phyloP scores from a whole-genome alignment of 768 basidiomycete genomes.

The Clathrus columnatus region DNA sequence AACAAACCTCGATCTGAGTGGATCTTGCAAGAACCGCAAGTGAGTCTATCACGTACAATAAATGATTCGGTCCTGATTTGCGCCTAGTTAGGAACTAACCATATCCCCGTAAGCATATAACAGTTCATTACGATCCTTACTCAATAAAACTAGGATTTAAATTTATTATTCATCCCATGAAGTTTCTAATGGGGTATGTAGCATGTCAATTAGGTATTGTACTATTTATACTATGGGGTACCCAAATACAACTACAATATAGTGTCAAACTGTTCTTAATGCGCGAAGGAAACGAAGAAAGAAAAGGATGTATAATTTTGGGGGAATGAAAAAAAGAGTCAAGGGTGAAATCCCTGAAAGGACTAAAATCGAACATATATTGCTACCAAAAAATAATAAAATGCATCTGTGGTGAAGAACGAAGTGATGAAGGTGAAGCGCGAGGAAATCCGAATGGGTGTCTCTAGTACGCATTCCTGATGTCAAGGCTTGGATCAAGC shows the following conservation, averaged over 20 bases:
- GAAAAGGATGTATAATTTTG: slow-evolving; percentile 25
- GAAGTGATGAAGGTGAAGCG: not conserved
- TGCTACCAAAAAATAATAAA: slow-evolving; percentile 14
- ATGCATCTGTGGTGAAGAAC: not conserved
- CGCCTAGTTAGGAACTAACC: slow-evolving; percentile 1
- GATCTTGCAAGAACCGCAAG: slow-evolving; percentile 11
- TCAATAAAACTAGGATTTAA: not conserved
- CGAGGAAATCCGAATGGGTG: no score
- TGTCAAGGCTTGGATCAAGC: slow-evolving; percentile 21
- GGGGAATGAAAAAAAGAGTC: slow-evolving; percentile 15
- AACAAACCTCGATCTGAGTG: not conserved
- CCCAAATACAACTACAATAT: not conserved
- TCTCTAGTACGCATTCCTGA: no score
- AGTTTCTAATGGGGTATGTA: no score
- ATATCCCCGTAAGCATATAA: not conserved
- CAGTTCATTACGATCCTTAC: no score
- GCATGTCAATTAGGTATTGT: not conserved
- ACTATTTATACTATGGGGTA: not conserved
- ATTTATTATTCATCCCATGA: not conserved
- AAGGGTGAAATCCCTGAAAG: slow-evolving; percentile 9
- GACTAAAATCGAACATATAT: slow-evolving; percentile 5
- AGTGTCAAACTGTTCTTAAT: not conserved
- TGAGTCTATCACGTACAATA: not conserved
- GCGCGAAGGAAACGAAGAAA: slow-evolving; percentile 20
- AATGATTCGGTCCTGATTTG: not conserved